Base-by-base conservation (phyloP, 495 filamentous ascomycete species). In the Annulohypoxylon nitens region DNA sequence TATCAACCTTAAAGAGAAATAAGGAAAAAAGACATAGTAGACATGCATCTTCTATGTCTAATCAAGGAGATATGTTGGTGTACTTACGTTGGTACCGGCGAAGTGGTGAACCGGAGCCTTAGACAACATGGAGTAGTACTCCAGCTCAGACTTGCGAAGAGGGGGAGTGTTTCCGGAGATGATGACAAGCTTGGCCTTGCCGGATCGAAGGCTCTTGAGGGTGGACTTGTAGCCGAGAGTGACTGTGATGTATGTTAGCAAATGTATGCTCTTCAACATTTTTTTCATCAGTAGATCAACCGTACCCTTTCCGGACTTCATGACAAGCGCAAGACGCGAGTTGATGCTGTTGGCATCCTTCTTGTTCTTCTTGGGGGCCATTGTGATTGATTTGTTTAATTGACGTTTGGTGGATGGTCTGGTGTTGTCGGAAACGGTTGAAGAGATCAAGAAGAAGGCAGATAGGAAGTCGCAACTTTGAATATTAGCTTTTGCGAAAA, bases 91-190 rank as follows among this genome's bases (percentile, higher is more conserved):
- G 90, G 96, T 97, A 66, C 95, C 96, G 72, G 88, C 88, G 86
- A 97, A 98, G 70, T 98, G 95, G 88, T 98, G 94, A 78, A 98
- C 94, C 53, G 92, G 89, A 77, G 92, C 93, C 88, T 98, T 97
- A 78, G 91, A 89, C 69, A 97, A 86, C 94, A 97, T 97, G 79
- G 92, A 90, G 86, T 95, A 95, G 71, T 85, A 88, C 85, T 98
- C 95, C 70, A 97, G 90, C 88, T 98, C 95, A 75, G 88, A 91
- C 91, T 97, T 98, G 81, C 94, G 88, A 64, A 99, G 91, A 78
- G 96, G 95, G 78, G 96, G 96, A 70, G 93, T 97, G 88, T 99
- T 98, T 85, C 92, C 93, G 70, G 93, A 91, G 78, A 96, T 78
- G 79, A 97, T 87, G 76, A 91, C 88, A 33, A 92, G 85, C 88